Conservation (phyloP, 2,329 filamentous ascomycete genomes). For the Trichoderma atrobrunneum region DNA sequence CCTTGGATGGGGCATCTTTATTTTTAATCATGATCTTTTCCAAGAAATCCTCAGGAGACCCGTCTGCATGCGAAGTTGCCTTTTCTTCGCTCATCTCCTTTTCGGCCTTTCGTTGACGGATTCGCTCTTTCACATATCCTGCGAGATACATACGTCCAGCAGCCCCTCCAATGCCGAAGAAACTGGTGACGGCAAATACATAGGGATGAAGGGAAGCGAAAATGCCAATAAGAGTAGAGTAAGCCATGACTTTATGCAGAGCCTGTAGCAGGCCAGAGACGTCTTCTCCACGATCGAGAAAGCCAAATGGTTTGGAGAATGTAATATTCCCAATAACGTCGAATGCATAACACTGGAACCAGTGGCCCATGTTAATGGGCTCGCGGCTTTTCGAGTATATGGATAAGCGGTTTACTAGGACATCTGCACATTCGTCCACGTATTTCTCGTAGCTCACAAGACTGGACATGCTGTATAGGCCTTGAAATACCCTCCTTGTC, state of each 20-base stretch:
- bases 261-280: slow-evolving; percentile 39
- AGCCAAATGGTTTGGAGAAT: slow-evolving; percentile 38
- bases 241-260: slow-evolving; percentile 26
- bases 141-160: slow-evolving; percentile 29
- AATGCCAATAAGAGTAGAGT: slow-evolving; percentile 28
- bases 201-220: slow-evolving; percentile 22
- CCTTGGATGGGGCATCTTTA: slow-evolving; percentile 17
- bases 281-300: slow-evolving; percentile 46
- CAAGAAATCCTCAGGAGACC: slow-evolving; percentile 18
- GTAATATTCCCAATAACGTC: slow-evolving; percentile 53
- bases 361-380: slow-evolving; percentile 40
- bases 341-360: slow-evolving; percentile 48
- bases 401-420: slow-evolving; percentile 38
- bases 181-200: slow-evolving; percentile 24
- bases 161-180: slow-evolving; percentile 23
- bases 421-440: slow-evolving; percentile 45
- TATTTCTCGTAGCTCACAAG: slow-evolving; percentile 48
- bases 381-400: slow-evolving; percentile 32
- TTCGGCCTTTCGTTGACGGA: slow-evolving; percentile 24
- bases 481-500: slow-evolving; percentile 40
- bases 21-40: slow-evolving; percentile 20
- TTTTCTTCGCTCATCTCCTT: slow-evolving; percentile 20
- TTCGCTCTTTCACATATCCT: slow-evolving; percentile 31
- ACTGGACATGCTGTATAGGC: slow-evolving; percentile 47
- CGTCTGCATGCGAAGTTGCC: background rate